Conservation (phyloP, 106 monocot species). For the Hemerocallis citrina region DNA sequence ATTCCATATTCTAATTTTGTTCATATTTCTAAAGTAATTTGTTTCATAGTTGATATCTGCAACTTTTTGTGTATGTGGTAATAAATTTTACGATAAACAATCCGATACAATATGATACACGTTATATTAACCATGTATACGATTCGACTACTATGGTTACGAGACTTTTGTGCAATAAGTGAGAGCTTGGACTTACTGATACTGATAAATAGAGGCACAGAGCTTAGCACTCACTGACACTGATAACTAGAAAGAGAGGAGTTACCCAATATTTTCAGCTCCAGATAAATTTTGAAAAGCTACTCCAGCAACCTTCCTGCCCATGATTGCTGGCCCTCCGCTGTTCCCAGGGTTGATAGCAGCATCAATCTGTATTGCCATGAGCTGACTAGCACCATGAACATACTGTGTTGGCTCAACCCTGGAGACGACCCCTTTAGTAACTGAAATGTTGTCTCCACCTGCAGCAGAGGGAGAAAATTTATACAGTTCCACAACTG, state of each 20-base stretch:
- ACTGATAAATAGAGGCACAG: not conserved
- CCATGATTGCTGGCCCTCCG: conserved; percentile 99
- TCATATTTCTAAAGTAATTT: too few relatives aligned
- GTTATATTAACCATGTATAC: too few relatives aligned
- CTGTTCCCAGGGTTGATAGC: conserved; percentile 99
- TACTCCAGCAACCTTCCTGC: conserved; percentile 93
- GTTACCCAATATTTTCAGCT: conserved; percentile 99
- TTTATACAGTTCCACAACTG: too few relatives aligned
- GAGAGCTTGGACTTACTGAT: too few relatives aligned
- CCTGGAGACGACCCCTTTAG: conserved; percentile 97
- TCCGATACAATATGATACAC: too few relatives aligned
- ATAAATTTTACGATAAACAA: too few relatives aligned
- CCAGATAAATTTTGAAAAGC: conserved; percentile 99
- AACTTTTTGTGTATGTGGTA: too few relatives aligned
- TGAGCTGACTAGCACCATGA: conserved; percentile 94
- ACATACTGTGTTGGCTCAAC: conserved; percentile 99
- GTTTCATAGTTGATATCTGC: too few relatives aligned
- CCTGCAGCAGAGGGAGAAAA: conserved; percentile 57
- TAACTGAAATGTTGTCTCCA: conserved; percentile 99
- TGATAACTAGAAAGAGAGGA: conserved; percentile 5
- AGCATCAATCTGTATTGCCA: conserved; percentile 99
- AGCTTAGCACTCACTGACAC: not conserved
- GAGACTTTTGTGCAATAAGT: too few relatives aligned
- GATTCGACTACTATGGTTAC: too few relatives aligned
- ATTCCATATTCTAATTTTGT: too few relatives aligned